These are phyloP conservation scores for Cystobasidium slooffiae DNA, from an alignment of 1,284 basidiomycete species.

Conservation along the genomic window DNA sequence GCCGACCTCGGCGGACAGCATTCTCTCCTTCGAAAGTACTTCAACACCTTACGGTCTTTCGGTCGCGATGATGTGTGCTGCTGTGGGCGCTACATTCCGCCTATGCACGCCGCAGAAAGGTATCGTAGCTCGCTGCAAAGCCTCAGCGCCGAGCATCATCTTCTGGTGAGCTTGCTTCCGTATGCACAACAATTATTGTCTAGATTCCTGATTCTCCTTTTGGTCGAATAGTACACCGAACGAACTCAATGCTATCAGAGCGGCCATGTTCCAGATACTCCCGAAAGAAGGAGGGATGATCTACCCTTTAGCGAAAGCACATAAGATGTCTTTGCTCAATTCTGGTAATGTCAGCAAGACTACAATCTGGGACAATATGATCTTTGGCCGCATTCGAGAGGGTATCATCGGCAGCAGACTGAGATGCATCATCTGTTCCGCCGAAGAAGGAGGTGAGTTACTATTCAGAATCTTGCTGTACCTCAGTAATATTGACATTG, in stretches of 20 bases:
- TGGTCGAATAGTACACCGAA: constrained; percentile 23
- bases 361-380: constrained; percentile 48
- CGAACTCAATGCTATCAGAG: constrained; percentile 37
- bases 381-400: constrained; percentile 47
- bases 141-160: constrained; percentile 27
- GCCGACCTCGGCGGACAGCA: constrained; percentile 12
- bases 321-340: constrained; percentile 48
- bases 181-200: no score
- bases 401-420: constrained; percentile 44
- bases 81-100: constrained; percentile 27
- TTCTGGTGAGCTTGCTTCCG: constrained; percentile 22
- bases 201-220: no score
- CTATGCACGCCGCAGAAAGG: constrained; percentile 21
- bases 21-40: constrained; percentile 36
- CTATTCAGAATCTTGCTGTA: not conserved
- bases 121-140: constrained; percentile 26
- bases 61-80: constrained; percentile 12
- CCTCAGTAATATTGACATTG: not conserved
- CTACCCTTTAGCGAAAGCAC: constrained; percentile 43
- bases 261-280: constrained; percentile 12
- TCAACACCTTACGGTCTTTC: constrained; percentile 39
- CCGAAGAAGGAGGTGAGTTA: constrained; percentile 41
- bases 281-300: constrained; percentile 40
- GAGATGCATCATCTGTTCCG: constrained; percentile 45
- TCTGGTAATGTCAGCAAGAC: constrained; percentile 46